These are phyloP conservation scores for Trichoderma reesei DNA, from an alignment of 495 filamentous ascomycete genomes.

Conservation along the genomic window DNA sequence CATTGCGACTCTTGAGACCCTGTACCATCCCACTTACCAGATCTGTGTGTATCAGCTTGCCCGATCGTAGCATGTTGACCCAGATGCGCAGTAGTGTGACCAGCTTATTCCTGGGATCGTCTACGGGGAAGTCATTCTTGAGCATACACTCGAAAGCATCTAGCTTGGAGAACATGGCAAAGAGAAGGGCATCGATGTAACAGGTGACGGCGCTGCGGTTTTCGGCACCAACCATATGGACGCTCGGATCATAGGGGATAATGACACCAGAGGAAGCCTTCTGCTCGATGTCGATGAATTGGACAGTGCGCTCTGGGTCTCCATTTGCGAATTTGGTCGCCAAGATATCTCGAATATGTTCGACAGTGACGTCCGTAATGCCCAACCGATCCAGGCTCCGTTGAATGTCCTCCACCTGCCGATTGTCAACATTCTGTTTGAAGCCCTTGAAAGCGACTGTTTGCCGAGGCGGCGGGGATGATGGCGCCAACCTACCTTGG, in stretches of 20 bases:
- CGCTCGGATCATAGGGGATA: conserved; percentile 54
- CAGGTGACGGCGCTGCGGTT: conserved; percentile 83
- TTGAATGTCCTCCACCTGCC: conserved; percentile 46
- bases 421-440: not conserved
- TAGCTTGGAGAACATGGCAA: conserved; percentile 89
- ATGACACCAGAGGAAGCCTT: conserved; percentile 76
- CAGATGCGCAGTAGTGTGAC: conserved; percentile 70
- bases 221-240: conserved; percentile 72
- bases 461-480: not conserved
- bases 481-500: conserved; percentile 25
- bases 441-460: not conserved
- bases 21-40: conserved; percentile 48
- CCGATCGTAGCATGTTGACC: conserved; percentile 83
- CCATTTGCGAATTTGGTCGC: conserved; percentile 52
- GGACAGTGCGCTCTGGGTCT: conserved; percentile 63
- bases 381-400: conserved; percentile 42
- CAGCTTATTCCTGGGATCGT: conserved; percentile 61
- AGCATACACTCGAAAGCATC: conserved; percentile 88
- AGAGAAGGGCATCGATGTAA: conserved; percentile 84
- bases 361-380: conserved; percentile 44
- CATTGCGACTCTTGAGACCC: not conserved
- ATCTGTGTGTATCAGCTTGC: conserved; percentile 75
- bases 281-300: conserved; percentile 64
- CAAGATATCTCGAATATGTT: conserved; percentile 65
- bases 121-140: conserved; percentile 40